A percentile compares a stretch with the other conserved stretches of the same genome.
Conservation (phyloP, 2,329 filamentous ascomycete genomes). For the Gaeumannomyces sp. region DNA sequence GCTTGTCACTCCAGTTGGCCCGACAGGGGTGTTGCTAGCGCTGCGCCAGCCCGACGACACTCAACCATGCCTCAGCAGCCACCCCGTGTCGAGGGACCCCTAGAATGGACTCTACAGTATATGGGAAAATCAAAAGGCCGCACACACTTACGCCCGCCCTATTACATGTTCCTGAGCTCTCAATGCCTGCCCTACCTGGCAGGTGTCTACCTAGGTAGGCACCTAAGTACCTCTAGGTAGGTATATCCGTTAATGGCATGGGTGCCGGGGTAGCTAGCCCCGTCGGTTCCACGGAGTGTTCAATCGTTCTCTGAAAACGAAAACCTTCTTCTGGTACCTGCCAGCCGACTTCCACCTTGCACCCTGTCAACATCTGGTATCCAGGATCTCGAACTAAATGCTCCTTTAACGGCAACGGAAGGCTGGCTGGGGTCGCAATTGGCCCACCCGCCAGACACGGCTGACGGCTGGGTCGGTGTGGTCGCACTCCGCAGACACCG, state of each 20-base stretch:
- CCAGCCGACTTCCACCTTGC: neutral
- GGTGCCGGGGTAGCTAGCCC: neutral
- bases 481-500: neutral
- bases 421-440: neutral
- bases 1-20: slow-evolving; percentile 2
- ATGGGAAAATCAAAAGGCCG: neutral
- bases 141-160: neutral
- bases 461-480: neutral
- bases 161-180: too few species aligned
- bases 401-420: neutral
- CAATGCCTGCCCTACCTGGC: too few species aligned
- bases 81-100: too few species aligned
- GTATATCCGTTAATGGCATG: neutral
- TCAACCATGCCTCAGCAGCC: neutral
- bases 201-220: too few species aligned
- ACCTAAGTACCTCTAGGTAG: too few species aligned
- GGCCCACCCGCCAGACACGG: neutral
- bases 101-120: neutral
- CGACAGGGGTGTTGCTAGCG: neutral
- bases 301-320: neutral
- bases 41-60: neutral
- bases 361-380: neutral
- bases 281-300: neutral
- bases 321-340: too few species aligned
- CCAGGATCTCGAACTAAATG: neutral